Conservation (phyloP, 371 early-diverging fungal genomes). For the Lichtheimia corymbifera region DNA sequence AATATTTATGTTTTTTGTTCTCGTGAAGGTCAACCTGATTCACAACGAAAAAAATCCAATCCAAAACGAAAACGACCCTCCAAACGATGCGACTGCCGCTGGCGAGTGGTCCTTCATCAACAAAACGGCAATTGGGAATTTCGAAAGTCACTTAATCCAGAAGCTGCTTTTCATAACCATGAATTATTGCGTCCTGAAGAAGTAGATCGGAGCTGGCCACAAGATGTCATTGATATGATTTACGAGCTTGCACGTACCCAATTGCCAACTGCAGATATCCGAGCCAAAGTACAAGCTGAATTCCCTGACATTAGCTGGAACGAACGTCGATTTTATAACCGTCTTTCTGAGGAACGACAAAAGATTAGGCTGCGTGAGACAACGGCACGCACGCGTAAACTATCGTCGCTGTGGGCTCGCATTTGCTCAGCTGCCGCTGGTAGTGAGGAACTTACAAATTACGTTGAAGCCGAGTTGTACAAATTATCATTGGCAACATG, state of each 20-base stretch:
- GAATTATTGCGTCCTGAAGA: conserved; percentile 57
- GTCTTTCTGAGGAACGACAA: conserved; percentile 61
- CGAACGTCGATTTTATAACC: conserved; percentile 64
- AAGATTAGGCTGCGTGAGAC: conserved; percentile 56
- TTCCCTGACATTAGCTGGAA: conserved; percentile 65
- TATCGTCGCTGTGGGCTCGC: conserved; percentile 33
- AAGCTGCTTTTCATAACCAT: conserved; percentile 61
- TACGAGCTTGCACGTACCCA: conserved; percentile 47
- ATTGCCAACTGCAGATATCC: conserved; percentile 58
- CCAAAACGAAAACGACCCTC: conserved; percentile 53
- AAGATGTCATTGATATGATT: conserved; percentile 56
- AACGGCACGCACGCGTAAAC: conserved; percentile 40
- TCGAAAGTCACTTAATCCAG: conserved; percentile 60
- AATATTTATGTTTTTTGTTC: conserved; percentile 64
- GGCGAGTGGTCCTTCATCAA: conserved; percentile 60
- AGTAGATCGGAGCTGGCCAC: conserved; percentile 61
- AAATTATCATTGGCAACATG: conserved; percentile 37
- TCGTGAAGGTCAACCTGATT: conserved; percentile 57
- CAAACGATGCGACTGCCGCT: conserved; percentile 59
- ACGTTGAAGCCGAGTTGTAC: conserved; percentile 31
- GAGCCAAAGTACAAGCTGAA: conserved; percentile 50
- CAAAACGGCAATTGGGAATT: conserved; percentile 58
- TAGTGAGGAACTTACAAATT: conserved; percentile 38
- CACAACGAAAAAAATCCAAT: conserved; percentile 47
- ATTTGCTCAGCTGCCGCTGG: conserved; percentile 43